A percentile compares a stretch with the other conserved stretches of the same genome.
phyloP scores from a whole-genome alignment of 345 rosid species.

The Rubroshorea leprosula region DNA sequence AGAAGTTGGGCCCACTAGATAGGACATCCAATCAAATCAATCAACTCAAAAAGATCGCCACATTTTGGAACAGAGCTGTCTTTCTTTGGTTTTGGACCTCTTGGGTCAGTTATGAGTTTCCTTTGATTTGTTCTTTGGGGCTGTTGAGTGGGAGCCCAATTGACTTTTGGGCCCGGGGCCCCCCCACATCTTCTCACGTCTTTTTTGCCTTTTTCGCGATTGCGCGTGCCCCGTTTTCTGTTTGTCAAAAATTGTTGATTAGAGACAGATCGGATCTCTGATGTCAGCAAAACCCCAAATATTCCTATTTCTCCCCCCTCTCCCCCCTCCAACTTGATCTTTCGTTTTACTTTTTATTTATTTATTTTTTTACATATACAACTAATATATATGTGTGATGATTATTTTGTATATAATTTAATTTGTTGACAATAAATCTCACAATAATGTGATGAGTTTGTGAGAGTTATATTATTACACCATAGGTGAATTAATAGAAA shows the following conservation, averaged over 20 bases:
- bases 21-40: constrained; percentile 17
- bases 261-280: constrained; percentile 23
- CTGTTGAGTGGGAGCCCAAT: constrained; percentile 34
- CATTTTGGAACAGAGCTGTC: constrained; percentile 21
- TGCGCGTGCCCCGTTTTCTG: constrained; percentile 16
- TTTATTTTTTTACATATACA: too few relatives aligned
- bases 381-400: too few relatives aligned
- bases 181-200: too few relatives aligned
- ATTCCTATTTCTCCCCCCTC: background rate
- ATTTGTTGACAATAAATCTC: too few relatives aligned
- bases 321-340: too few relatives aligned
- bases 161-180: background rate
- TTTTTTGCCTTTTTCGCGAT: constrained; percentile 3
- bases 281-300: constrained; percentile 8
- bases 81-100: constrained; percentile 26
- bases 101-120: constrained; percentile 31
- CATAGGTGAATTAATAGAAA: too few relatives aligned
- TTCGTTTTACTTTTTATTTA: too few relatives aligned
- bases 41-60: constrained; percentile 8
- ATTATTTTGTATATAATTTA: too few relatives aligned
- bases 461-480: too few relatives aligned
- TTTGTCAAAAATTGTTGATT: constrained; percentile 8
- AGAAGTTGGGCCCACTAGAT: constrained; percentile 3
- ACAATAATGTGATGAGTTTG: too few relatives aligned
- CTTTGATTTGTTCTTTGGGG: constrained; percentile 19